Evolutionary conservation across 768 basidiomycete species (phyloP), one percentile per base, ranked within the genome.

Genomic region (Pholiota molesta): DNA sequence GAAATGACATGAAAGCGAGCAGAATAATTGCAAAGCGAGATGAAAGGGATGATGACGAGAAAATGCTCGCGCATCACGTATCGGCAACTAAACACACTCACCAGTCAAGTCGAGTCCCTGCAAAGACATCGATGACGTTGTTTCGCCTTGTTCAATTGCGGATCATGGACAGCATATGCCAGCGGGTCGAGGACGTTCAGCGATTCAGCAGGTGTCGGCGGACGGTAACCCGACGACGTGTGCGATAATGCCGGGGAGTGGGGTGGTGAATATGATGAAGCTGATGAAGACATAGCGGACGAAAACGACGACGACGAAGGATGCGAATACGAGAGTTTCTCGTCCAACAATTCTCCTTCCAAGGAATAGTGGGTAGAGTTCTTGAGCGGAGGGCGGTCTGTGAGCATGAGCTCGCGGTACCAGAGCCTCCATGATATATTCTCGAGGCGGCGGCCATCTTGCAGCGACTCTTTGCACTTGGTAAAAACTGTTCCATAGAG

Each of bases 371-470:
- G 55, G 23, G 40, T 17, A 31, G 23, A 56, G 14, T 26, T 29
- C 16, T 42, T 21, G n/a, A 45, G 31, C 8, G 58, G 7, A 13
- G 31, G n/a, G 16, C 17, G 37, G 29, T 29, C 26, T 14, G 52
- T n/a, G 31, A 76, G 71, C 55, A 80, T 72, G 69, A 90, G 77
- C 63, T 90, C 85, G 65, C 86, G 83, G 71, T 90, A 85, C 89
- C 92, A 92, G 8, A 95, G 77, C 56, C 94, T 79, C 94, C 94
- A 96, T 3, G 90, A 87, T 57, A 95, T 88, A 69, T 96, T 94
- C 76, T 95, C 94, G 29, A 95, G 82, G 29, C 94, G 77, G 6
- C 79, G 81, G n/a, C 94, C 94, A 67, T 95, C 89, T 67, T 89
- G 83, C 3, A 95, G 77, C 1, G 86, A 87, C 65, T 85, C 83